Base-by-base conservation (phyloP, 257 asterid species). In the Voacanga thouarsii region DNA sequence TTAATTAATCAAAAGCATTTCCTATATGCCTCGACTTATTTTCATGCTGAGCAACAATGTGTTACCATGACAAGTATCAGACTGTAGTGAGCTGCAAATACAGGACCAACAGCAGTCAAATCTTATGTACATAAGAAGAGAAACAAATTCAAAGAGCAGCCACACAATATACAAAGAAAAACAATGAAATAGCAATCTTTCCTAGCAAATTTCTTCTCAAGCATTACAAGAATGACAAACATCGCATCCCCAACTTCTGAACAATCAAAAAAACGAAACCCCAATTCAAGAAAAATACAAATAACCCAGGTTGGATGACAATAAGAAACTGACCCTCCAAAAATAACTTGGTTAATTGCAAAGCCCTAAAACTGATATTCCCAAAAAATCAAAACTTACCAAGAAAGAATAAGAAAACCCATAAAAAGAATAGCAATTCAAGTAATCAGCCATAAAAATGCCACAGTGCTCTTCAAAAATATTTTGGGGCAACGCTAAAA, bases 361-460 rank as follows among this genome's bases (percentile, higher is more conserved):
- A 71, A 83, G 77, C 83, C 87, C 87, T 71, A 79, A 77, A 53
- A 77, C 80, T 74, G 51, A 66, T 56, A 56, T 64, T 74, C 81
- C 44, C 7, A 24, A 55, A 65, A 63, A 9, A 55, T 57, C 28
- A 15, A 76, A 71, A 65, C 51, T 59, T 43, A 55, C 21, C 18
- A 57, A 75, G 61, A 55, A 55, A 51, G 57, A 51, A 81, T 10
- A 75, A 45, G 67, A 65, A 66, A 61, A 65, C 47, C 79, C 51
- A 66, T 56, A 33, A 81, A 76, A 15, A 30, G 53, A 72, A 77
- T 66, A 71, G 71, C 76, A 81, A 5, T 9, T 69, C 26, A 55
- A 74, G 39, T 12, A 50, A 66, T 24, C 39, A 69, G 45, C 61
- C 39, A 24, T 8, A 37, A 11, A 16, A 59, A 78, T 30, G 30